These are phyloP conservation scores for Phytophthora boehmeriae DNA, from an alignment of 352 stramenopile species.

Conservation along the genomic window DNA sequence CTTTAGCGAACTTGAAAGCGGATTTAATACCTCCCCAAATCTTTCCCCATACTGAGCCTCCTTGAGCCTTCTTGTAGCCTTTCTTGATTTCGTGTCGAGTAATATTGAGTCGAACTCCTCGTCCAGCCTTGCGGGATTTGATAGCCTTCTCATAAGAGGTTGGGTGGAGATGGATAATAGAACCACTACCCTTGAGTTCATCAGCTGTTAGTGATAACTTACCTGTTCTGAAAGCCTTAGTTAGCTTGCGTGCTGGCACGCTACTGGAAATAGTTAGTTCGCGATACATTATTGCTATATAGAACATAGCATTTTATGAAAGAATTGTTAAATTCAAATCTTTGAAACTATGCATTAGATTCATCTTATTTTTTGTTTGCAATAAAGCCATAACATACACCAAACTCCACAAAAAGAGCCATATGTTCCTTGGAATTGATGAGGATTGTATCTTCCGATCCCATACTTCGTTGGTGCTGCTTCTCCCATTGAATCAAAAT, in stretches of 20 bases:
- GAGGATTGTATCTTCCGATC: neutral
- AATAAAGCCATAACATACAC: slow-evolving; percentile 20
- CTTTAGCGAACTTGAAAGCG: slow-evolving; percentile 20
- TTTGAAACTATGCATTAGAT: slow-evolving; percentile 17
- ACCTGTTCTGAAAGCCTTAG: slow-evolving; percentile 5
- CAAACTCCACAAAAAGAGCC: neutral
- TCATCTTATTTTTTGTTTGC: slow-evolving; percentile 14
- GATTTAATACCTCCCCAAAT: slow-evolving; percentile 24
- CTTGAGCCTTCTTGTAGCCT: neutral
- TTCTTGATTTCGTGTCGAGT: slow-evolving; percentile 6
- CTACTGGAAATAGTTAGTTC: slow-evolving; percentile 12
- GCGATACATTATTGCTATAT: slow-evolving; percentile 18
- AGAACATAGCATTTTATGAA: slow-evolving; percentile 1
- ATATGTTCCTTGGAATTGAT: no score
- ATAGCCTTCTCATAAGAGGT: slow-evolving; percentile 17
- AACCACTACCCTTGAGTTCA: slow-evolving; percentile 10
- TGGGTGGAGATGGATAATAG: slow-evolving; percentile 24
- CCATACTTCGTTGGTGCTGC: slow-evolving; percentile 3
- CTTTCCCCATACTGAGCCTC: slow-evolving; percentile 15
- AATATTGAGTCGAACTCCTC: slow-evolving; percentile 2
- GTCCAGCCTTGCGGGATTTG: slow-evolving; percentile 4
- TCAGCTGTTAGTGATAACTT: slow-evolving; percentile 10
- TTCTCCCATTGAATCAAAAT: slow-evolving; percentile 13
- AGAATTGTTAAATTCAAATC: slow-evolving; percentile 30
- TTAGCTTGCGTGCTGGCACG: slow-evolving; percentile 5